These are phyloP conservation scores for Scleroderma bovista DNA, from an alignment of 768 basidiomycete genomes.

Conservation along the genomic window DNA sequence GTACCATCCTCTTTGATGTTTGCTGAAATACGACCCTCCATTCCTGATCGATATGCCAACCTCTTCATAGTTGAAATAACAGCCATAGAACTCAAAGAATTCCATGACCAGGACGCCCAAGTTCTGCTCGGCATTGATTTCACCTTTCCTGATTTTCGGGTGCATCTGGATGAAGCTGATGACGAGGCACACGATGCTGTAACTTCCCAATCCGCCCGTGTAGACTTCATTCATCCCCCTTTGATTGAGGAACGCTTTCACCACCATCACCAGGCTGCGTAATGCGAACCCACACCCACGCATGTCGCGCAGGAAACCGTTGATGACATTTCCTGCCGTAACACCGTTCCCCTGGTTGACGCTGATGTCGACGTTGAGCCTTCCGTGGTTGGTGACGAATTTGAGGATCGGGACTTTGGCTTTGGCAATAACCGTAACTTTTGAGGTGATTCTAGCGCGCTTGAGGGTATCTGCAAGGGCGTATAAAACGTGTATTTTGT, in stretches of 20 bases:
- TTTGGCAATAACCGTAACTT: constrained; percentile 84
- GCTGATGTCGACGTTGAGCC: constrained; percentile 89
- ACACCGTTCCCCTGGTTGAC: constrained; percentile 88
- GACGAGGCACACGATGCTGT: constrained; percentile 89
- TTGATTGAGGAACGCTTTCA: constrained; percentile 87
- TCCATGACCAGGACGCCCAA: constrained; percentile 94
- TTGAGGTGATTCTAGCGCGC: constrained; percentile 64
- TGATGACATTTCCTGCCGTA: constrained; percentile 71
- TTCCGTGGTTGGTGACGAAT: constrained; percentile 77
- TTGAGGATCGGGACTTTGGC: constrained; percentile 98
- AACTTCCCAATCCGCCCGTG: constrained; percentile 90
- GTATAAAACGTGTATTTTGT: constrained; percentile 66
- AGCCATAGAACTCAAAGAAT: constrained; percentile 95
- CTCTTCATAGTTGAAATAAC: constrained; percentile 86
- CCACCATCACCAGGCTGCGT: constrained; percentile 79
- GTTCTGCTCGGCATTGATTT: constrained; percentile 84
- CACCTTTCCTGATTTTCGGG: constrained; percentile 83
- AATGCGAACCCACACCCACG: constrained; percentile 54
- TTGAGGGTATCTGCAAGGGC: constrained; percentile 76
- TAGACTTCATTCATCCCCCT: constrained; percentile 98
- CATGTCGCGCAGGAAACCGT: constrained; percentile 69
- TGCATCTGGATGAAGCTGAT: constrained; percentile 97
- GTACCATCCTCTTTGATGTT: constrained; percentile 77
- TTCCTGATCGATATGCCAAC: constrained; percentile 84
- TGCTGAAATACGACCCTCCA: constrained; percentile 87